A percentile compares a stretch with the other conserved stretches of the same genome.
Conservation (phyloP, 306 rosid species). For the Adenanthera pavonina region DNA sequence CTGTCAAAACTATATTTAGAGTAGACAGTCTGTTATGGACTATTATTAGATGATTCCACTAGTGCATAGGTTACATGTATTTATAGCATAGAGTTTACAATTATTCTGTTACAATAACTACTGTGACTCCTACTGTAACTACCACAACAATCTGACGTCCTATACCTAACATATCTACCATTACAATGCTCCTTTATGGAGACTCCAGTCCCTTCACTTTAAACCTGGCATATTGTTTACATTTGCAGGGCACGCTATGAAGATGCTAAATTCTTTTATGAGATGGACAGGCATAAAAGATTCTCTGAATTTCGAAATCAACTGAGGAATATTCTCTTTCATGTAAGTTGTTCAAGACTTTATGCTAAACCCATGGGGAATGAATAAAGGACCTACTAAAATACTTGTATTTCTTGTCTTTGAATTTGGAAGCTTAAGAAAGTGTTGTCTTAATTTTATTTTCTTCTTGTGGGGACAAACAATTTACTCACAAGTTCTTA, state of each 20-base stretch:
- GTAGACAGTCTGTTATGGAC: too few relatives aligned
- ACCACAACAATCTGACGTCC: too few relatives aligned
- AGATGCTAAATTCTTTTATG: slow-evolving; percentile 97
- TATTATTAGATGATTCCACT: too few relatives aligned
- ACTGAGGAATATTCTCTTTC: slow-evolving; percentile 85
- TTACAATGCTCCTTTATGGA: neutral
- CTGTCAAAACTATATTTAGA: too few relatives aligned
- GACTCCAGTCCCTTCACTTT: slow-evolving; percentile 17
- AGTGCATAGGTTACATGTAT: too few relatives aligned
- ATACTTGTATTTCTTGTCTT: neutral
- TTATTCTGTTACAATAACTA: too few relatives aligned
- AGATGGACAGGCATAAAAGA: slow-evolving; percentile 71
- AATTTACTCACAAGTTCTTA: neutral
- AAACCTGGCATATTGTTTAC: slow-evolving; percentile 28
- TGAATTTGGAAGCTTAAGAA: slow-evolving; percentile 31
- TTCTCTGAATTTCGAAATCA: slow-evolving; percentile 77
- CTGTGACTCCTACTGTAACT: too few relatives aligned
- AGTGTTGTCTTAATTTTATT: neutral
- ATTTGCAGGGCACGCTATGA: slow-evolving; percentile 90
- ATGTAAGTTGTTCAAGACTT: slow-evolving; percentile 59
- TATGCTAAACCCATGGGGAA: neutral
- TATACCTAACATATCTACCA: too few relatives aligned
- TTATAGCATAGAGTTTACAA: too few relatives aligned
- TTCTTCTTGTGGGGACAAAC: slow-evolving; percentile 22
- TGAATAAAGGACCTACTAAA: neutral